These are phyloP conservation scores for Durusdinium trenchii DNA, from an alignment of 73 alveolate genomes.

Conservation along the genomic window DNA sequence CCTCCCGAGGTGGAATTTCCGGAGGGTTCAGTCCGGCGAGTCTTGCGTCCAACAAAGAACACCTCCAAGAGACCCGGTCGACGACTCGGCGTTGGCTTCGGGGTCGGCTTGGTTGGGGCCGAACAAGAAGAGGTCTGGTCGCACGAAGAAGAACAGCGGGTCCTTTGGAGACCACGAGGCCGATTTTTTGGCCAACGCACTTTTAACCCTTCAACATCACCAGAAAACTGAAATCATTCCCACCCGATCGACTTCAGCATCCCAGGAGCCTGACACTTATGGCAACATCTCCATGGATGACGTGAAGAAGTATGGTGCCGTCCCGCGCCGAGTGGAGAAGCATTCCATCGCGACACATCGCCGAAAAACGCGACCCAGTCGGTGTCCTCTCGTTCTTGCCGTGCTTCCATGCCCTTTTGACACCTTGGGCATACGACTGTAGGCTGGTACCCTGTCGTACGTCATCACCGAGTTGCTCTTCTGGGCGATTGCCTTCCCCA, in stretches of 20 bases:
- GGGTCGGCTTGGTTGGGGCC: no score
- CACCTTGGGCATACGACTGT: neutral
- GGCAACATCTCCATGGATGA: conserved; percentile 94
- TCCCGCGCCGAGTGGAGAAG: no score
- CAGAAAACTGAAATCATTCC: neutral
- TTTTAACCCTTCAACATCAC: neutral
- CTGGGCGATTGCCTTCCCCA: conserved; percentile 95
- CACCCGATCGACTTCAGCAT: neutral
- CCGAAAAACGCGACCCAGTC: no score
- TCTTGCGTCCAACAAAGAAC: no score
- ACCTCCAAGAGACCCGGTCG: no score
- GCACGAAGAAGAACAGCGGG: neutral
- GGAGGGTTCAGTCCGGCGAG: no score
- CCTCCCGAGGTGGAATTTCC: no score
- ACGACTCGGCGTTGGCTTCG: no score
- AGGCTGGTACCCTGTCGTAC: conserved; percentile 90
- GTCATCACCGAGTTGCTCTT: conserved; percentile 93
- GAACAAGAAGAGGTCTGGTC: neutral
- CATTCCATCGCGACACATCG: no score
- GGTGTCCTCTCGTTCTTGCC: no score
- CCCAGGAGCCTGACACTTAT: conserved; percentile 91
- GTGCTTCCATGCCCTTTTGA: neutral
- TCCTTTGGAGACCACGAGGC: neutral
- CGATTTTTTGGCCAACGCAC: neutral
- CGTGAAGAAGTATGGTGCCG: conserved; percentile 87